phyloP scores from a whole-genome alignment of 1,284 basidiomycete species.

The Marasmius tenuissimus region DNA sequence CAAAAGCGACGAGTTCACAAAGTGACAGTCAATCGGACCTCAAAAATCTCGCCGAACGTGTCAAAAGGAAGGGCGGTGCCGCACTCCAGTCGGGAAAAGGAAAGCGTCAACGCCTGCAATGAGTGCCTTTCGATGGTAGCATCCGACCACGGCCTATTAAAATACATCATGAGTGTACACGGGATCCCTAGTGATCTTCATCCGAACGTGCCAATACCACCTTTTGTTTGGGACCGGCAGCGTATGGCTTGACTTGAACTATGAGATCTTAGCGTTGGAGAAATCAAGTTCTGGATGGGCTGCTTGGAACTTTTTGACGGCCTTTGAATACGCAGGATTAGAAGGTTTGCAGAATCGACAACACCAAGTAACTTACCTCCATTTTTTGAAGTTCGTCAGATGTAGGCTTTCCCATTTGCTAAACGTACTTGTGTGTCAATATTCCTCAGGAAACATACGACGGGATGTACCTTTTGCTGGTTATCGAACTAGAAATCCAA shows the following conservation, averaged over 20 bases:
- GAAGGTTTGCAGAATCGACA: not conserved
- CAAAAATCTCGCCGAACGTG: constrained; percentile 63
- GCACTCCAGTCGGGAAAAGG: constrained; percentile 34
- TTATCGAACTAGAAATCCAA: constrained; percentile 81
- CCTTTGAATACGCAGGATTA: constrained; percentile 40
- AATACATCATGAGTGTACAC: not conserved
- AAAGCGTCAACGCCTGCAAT: constrained; percentile 56
- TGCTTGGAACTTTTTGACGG: constrained; percentile 85
- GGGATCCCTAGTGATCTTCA: not conserved
- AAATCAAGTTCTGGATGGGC: constrained; percentile 95
- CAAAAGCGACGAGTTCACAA: constrained; percentile 3
- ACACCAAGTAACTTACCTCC: constrained; percentile 54
- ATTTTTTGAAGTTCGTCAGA: constrained; percentile 89
- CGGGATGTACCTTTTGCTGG: constrained; percentile 78
- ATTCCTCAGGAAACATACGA: constrained; percentile 4
- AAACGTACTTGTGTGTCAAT: constrained; percentile 15
- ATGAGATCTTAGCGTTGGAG: constrained; percentile 86
- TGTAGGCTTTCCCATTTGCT: constrained; percentile 96
- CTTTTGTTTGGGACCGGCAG: not conserved
- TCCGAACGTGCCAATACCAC: not conserved
- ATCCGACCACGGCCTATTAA: not conserved
- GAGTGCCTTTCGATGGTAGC: not conserved
- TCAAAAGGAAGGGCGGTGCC: constrained; percentile 73
- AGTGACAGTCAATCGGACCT: constrained; percentile 14
- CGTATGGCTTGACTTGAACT: constrained; percentile 17